Evolutionary conservation across 345 rosid species (phyloP).

Genomic region (Hibiscus tridactylites): DNA sequence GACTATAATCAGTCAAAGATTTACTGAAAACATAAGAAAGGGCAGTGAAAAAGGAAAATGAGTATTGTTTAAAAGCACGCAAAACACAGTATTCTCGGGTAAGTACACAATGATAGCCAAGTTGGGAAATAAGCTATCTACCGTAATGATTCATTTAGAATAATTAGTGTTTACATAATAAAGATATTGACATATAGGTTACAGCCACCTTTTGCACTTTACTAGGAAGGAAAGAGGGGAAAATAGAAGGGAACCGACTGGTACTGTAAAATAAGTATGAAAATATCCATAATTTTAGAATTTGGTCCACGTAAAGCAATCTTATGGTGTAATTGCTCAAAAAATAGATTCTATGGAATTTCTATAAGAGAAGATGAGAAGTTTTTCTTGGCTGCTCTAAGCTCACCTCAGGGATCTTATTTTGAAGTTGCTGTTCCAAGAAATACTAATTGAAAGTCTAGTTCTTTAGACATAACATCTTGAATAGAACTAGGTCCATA

Average conservation of each 20-base stretch:
- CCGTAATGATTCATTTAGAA: not conserved
- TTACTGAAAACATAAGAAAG: not conserved
- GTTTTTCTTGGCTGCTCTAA: not conserved
- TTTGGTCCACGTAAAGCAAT: not conserved
- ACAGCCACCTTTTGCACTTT: not conserved
- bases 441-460: not conserved
- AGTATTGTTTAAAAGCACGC: not conserved
- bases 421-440: conserved; percentile 22
- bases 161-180: not conserved
- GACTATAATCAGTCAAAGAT: not conserved
- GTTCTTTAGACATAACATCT: not conserved
- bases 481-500: not conserved
- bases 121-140: not conserved
- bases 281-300: not conserved
- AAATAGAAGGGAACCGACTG: not conserved
- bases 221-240: too few species aligned
- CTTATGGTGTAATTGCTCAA: not conserved
- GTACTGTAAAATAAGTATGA: not conserved
- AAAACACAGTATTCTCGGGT: not conserved
- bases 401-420: conserved; percentile 46
- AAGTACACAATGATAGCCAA: not conserved
- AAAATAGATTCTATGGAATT: not conserved
- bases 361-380: not conserved
- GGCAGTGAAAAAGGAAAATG: not conserved
- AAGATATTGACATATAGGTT: not conserved